Percentiles rank a stretch among this genome's conserved stretches.
phyloP scores from a whole-genome alignment of 2,329 filamentous ascomycete species.

The Ambrosiella xylebori region DNA sequence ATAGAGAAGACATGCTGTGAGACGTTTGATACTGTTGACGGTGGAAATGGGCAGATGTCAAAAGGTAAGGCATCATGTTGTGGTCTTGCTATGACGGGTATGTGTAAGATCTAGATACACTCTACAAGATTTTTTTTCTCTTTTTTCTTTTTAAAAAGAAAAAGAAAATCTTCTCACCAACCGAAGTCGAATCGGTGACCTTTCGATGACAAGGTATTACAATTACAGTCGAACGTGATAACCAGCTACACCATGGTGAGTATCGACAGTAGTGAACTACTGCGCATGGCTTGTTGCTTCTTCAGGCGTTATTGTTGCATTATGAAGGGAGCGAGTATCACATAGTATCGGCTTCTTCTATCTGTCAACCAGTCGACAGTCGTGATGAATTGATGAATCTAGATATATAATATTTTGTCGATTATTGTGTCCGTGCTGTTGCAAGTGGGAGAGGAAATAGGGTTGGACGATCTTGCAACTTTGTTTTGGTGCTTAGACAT shows the following conservation, averaged over 20 bases:
- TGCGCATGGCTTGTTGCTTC: slow-evolving; percentile 7
- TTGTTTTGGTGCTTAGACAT: not conserved
- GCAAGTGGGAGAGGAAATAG: not conserved
- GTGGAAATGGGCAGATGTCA: too few relatives aligned
- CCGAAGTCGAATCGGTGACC: slow-evolving; percentile 10
- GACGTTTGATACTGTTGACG: too few relatives aligned
- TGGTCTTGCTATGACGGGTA: too few relatives aligned
- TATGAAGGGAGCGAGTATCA: not conserved
- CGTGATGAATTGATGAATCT: not conserved
- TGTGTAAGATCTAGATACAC: too few relatives aligned
- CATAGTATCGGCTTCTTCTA: too few relatives aligned
- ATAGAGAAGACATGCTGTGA: too few relatives aligned
- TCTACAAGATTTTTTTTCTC: too few relatives aligned
- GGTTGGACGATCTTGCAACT: not conserved
- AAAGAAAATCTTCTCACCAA: slow-evolving; percentile 13
- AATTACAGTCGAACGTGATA: slow-evolving; percentile 12
- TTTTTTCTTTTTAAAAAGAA: not conserved
- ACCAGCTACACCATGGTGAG: slow-evolving; percentile 12
- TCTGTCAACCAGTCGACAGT: too few relatives aligned
- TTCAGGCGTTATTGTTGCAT: not conserved
- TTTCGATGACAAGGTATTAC: slow-evolving; percentile 6
- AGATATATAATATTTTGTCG: not conserved
- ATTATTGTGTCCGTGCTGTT: not conserved
- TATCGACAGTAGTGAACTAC: slow-evolving; percentile 8
- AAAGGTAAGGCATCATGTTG: too few relatives aligned